phyloP scores from a whole-genome alignment of 768 basidiomycete species.

The Artomyces pyxidatus region DNA sequence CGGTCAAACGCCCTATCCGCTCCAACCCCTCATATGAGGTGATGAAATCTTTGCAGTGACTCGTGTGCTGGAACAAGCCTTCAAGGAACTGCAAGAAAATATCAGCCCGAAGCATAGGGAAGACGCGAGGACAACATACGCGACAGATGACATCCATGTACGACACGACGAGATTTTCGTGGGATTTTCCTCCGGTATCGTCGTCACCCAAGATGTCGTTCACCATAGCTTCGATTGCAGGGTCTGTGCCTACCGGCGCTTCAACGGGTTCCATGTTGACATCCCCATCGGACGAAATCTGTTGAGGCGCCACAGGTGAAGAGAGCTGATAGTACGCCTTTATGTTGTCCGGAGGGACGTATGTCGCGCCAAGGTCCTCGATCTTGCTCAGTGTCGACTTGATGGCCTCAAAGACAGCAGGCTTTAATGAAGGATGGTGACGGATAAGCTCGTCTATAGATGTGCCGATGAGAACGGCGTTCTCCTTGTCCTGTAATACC shows the following conservation, averaged over 20 bases:
- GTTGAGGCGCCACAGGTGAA: not conserved
- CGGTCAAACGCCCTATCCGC: constrained; percentile 67
- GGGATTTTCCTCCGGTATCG: constrained; percentile 31
- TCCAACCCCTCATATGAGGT: constrained; percentile 63
- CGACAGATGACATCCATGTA: constrained; percentile 75
- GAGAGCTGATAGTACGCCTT: constrained; percentile 60
- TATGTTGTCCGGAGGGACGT: constrained; percentile 45
- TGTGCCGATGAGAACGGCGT: constrained; percentile 80
- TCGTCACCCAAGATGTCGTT: constrained; percentile 1
- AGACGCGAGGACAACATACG: constrained; percentile 33
- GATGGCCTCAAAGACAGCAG: constrained; percentile 69
- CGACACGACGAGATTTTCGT: constrained; percentile 70
- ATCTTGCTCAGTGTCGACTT: constrained; percentile 64
- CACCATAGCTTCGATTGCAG: constrained; percentile 1
- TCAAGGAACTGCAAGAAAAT: constrained; percentile 67
- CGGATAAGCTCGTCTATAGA: constrained; percentile 92
- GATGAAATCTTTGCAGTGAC: constrained; percentile 88
- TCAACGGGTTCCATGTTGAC: constrained; percentile 12
- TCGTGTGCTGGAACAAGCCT: constrained; percentile 87
- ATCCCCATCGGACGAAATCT: constrained; percentile 6
- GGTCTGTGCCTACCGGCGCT: not conserved
- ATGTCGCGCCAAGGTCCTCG: constrained; percentile 63
- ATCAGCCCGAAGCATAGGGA: not conserved
- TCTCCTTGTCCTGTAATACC: constrained; percentile 86
- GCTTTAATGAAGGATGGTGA: constrained; percentile 86